These are phyloP conservation scores for Erythrophleum ivorense DNA, from an alignment of 331 rosid genomes.

Conservation along the genomic window DNA sequence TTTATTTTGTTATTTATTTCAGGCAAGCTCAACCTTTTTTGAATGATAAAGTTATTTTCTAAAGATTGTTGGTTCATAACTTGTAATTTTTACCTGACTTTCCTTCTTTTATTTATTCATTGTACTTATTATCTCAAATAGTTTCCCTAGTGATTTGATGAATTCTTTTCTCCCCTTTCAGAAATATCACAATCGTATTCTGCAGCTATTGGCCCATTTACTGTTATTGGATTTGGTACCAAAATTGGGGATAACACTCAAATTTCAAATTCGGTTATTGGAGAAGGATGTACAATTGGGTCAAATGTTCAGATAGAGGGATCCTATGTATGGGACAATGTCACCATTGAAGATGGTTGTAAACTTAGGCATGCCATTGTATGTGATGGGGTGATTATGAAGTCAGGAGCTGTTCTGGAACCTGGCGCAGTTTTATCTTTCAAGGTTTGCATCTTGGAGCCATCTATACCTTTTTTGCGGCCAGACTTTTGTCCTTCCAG, in stretches of 20 bases:
- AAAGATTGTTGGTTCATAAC: not conserved
- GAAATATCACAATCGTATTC: slow-evolving; percentile 81
- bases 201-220: slow-evolving; percentile 82
- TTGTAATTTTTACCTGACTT: not conserved
- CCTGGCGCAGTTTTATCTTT: slow-evolving; percentile 92
- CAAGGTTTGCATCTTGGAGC: slow-evolving; percentile 64
- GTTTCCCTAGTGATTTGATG: slow-evolving; percentile 35
- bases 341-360: slow-evolving; percentile 90
- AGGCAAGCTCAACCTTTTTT: not conserved
- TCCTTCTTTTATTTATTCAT: not conserved
- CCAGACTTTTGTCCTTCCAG: slow-evolving; percentile 22
- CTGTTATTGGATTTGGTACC: slow-evolving; percentile 88
- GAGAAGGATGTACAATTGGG: slow-evolving; percentile 85
- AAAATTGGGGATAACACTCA: slow-evolving; percentile 69
- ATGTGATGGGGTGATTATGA: slow-evolving; percentile 86
- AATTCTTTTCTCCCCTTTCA: slow-evolving; percentile 47
- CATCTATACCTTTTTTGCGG: slow-evolving; percentile 24
- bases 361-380: slow-evolving; percentile 81
- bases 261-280: slow-evolving; percentile 82
- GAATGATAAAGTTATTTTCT: not conserved
- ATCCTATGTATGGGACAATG: slow-evolving; percentile 86
- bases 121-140: not conserved
- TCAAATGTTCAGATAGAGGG: slow-evolving; percentile 85
- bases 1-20: slow-evolving; percentile 6
- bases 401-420: slow-evolving; percentile 77